Evolutionary conservation across 116 monocot species (phyloP), one percentile per base, ranked within the genome.

Genomic region (Papilionanthe hybrid): DNA sequence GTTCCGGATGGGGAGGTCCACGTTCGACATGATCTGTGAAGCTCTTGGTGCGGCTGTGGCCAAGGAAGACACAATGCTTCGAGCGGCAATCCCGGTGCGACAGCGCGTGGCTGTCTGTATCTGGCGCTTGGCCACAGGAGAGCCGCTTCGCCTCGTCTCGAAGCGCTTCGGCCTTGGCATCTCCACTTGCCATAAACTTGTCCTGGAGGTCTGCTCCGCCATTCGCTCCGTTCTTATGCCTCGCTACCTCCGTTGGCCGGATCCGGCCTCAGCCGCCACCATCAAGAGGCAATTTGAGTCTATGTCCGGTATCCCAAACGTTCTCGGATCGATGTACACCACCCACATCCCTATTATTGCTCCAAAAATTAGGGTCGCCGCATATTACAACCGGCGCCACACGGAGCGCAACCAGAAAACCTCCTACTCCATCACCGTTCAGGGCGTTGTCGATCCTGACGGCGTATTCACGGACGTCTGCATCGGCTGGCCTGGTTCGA

Each of bases 181-280:
- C 84, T 93, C 95, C 55, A 95, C 95, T 43, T 95, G 95, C 78
- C 95, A 95, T 81, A 95, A 95, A 80, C 91, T 95, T 44, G 85
- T 95, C 55, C 89, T 93, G 25, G 95, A 95, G 82, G 95, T 95
- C 55, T 95, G 95, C 91, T 83, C 91, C 49, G 95, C 95, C 27
- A 95, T 95, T 77, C 83, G 78, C 66, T 55, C 82, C 55, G 86
- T 95, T 8, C 89, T 95, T 76, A 86, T 95, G 93, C 91, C 93
- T 42, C 83, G 80, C 32, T 86, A 80, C 79, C 82, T 95, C 49
- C 88, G 82, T 50, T 95, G 93, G 89, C 95, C 95, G 10, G 85
- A 78, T 30, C 7, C 75, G 45, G 29, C 25, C 15, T 48, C 79
- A 9, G 65, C 75, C 49, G 73, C n/a, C 41, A 4, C 53, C 8